Conservation (phyloP, 2,329 filamentous ascomycete species). For the Gyromitra esculenta region DNA sequence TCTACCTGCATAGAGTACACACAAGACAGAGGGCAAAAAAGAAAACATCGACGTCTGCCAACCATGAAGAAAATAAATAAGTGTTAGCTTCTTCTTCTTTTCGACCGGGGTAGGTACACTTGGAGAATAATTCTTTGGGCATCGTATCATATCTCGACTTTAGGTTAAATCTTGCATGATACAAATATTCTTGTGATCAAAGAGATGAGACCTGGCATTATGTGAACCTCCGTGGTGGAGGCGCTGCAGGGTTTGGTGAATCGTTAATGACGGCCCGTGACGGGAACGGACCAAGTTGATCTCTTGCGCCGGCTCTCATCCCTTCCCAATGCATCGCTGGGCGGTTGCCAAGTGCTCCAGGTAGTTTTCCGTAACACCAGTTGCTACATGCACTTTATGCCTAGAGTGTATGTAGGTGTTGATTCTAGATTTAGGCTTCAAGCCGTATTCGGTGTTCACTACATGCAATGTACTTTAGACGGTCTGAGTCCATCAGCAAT, state of each 20-base stretch:
- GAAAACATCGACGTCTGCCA: slow-evolving; percentile 33
- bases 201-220: slow-evolving; percentile 12
- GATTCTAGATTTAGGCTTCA: slow-evolving; percentile 7
- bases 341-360: slow-evolving; percentile 4
- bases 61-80: neutral
- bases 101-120: neutral
- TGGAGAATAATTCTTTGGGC: neutral
- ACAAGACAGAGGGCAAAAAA: slow-evolving; percentile 41
- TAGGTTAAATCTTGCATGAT: neutral
- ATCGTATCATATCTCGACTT: neutral
- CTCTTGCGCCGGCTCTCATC: slow-evolving; percentile 35
- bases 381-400: neutral
- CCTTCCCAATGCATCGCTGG: slow-evolving; percentile 5
- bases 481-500: neutral
- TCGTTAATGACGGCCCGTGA: slow-evolving; percentile 41
- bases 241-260: slow-evolving; percentile 40
- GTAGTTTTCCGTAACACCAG: slow-evolving; percentile 14
- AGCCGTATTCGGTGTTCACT: neutral
- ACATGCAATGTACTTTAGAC: too few relatives aligned
- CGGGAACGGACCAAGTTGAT: slow-evolving; percentile 49
- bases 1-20: slow-evolving; percentile 30
- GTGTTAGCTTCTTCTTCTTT: slow-evolving; percentile 2
- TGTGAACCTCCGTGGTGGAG: slow-evolving; percentile 33
- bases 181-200: slow-evolving; percentile 9
- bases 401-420: neutral